Evolutionary conservation across 345 rosid species (phyloP), one percentile per base, ranked within the genome.

Genomic region (Balakata baccata): DNA sequence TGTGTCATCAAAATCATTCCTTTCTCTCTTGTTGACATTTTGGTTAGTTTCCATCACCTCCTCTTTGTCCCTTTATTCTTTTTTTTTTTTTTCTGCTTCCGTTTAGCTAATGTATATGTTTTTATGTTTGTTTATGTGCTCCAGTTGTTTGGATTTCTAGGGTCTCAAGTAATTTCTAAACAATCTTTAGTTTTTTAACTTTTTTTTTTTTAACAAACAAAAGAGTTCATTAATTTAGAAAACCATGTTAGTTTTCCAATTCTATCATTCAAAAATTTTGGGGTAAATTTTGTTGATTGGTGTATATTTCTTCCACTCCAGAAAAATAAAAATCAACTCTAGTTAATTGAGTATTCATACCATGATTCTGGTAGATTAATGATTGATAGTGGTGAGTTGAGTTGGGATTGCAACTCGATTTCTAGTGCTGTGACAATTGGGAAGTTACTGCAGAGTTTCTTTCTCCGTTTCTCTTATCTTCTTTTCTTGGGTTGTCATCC

Each of bases 31-130:
- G 1, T 43, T 23, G 6, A 63, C 76, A 23, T 72, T 77, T 79
- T 72, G 81, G 83, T 77, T 64, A 62, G 83, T 79, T 76, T 60
- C 51, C 77, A 50, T 25, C 71, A 25, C 53, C 56, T 58, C 29
- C 29, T 64, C 64, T 60, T 50, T 39, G 57, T 41, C 62, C 17
- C 17, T 8, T 20, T 51, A 23, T 25, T 2, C 58, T 0, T 7
- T 54, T 25, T 43, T 2, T 64, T 0, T 7, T 54, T 25, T 43
- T 12, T 5, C 34, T 69, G 34, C 34, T 29, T 29, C 34, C 34
- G 1, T 2, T 29, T 29, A 29, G 34, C 34, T 29, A 29, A 29
- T 29, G 34, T 29, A 29, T 29, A 29, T 29, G 34, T 29, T 29
- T 29, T 1, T 29, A 29, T 29, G 34, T 29, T 56, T 14, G 13